Evolutionary conservation across 805 yeast genomes (phyloP).

Genomic region (Nakazawaea wyomingensis): DNA sequence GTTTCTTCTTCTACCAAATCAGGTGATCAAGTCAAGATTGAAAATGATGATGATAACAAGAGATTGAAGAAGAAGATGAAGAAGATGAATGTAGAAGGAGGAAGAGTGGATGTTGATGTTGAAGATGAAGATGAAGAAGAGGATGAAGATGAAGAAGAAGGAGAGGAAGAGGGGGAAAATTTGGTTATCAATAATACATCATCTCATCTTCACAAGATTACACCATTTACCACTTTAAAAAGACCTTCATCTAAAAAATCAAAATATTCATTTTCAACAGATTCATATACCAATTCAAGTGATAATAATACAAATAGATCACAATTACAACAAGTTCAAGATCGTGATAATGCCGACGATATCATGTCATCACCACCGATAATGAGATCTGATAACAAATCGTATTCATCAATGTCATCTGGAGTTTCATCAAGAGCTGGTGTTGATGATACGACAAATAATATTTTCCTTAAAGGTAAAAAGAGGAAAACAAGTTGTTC

Average conservation of each 20-base stretch:
- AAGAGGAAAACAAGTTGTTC: background rate
- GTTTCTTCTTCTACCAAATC: slow-evolving; percentile 5
- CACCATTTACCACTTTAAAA: slow-evolving; percentile 1
- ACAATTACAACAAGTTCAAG: background rate
- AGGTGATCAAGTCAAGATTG: too few relatives aligned
- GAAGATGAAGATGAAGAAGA: too few relatives aligned
- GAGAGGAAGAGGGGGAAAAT: too few relatives aligned
- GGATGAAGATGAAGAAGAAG: too few relatives aligned
- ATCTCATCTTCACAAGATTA: slow-evolving; percentile 3
- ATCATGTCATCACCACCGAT: slow-evolving; percentile 9
- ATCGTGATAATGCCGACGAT: slow-evolving; percentile 1
- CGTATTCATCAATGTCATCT: slow-evolving; percentile 9
- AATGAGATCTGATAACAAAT: slow-evolving; percentile 7
- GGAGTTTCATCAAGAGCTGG: slow-evolving; percentile 4
- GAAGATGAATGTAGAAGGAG: too few relatives aligned
- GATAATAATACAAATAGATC: background rate
- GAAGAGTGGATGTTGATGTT: too few relatives aligned
- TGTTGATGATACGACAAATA: slow-evolving; percentile 1
- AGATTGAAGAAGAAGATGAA: too few relatives aligned
- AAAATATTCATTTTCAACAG: background rate
- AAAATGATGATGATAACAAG: too few relatives aligned
- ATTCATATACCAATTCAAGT: background rate
- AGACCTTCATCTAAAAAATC: background rate
- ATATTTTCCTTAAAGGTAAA: slow-evolving; percentile 6
- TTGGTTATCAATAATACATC: slow-evolving; percentile 6